These are phyloP conservation scores for Pinus tabuliformis DNA, from an alignment of 75 land plant species.

Conservation along the genomic window DNA sequence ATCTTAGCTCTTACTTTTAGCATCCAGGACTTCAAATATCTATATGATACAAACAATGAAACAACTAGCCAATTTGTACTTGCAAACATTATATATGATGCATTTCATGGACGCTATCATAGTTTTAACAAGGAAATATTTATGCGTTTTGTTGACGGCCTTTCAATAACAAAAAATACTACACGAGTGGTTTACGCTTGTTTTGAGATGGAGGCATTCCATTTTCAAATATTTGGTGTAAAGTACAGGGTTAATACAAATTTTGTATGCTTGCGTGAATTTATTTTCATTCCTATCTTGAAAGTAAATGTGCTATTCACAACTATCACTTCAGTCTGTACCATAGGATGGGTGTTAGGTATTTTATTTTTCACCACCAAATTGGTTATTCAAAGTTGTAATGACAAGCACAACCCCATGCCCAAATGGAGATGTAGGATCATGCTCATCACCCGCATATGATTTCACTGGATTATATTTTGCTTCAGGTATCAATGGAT, in stretches of 20 bases:
- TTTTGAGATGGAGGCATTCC: conserved; percentile 83
- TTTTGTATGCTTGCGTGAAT: conserved; percentile 1
- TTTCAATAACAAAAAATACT: conserved; percentile 84
- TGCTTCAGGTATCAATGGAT: too few relatives aligned
- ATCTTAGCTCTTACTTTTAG: too few relatives aligned
- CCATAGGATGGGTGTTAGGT: conserved; percentile 93
- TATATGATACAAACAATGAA: conserved; percentile 74
- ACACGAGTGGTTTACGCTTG: conserved; percentile 73
- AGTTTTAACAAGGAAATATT: conserved; percentile 67
- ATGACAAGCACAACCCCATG: conserved; percentile 27
- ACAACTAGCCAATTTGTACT: conserved; percentile 83
- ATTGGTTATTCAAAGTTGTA: conserved; percentile 57
- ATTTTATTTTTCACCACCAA: conserved; percentile 89
- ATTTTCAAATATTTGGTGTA: conserved; percentile 59
- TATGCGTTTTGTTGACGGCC: conserved; percentile 65
- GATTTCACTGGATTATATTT: too few relatives aligned
- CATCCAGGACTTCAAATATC: conserved; percentile 16
- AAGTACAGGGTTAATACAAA: conserved; percentile 75
- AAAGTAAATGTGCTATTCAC: conserved; percentile 82
- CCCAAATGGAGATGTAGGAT: too few relatives aligned
- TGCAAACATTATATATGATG: conserved; percentile 87
- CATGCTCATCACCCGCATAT: too few relatives aligned
- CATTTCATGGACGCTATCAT: conserved; percentile 81
- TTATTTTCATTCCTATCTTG: conserved; percentile 71
- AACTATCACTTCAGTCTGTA: conserved; percentile 82